phyloP scores from a whole-genome alignment of 306 rosid species.

The Cucurbita moschata region DNA sequence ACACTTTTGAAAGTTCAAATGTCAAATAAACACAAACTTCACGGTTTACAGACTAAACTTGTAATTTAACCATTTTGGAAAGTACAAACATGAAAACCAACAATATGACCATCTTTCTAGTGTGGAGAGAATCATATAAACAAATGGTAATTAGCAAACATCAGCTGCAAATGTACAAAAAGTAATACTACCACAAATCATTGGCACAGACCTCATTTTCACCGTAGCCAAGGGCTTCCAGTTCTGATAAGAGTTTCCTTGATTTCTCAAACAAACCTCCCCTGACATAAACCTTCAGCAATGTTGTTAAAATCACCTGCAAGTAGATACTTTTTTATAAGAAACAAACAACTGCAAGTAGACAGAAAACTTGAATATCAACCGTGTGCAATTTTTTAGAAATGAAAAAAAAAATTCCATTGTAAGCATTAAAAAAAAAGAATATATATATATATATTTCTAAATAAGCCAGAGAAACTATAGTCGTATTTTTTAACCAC shows the following conservation, averaged over 20 bases:
- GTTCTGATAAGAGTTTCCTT: constrained; percentile 46
- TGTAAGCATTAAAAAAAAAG: background rate
- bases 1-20: no score
- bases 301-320: constrained; percentile 84
- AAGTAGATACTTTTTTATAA: constrained; percentile 1
- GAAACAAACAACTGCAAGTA: constrained; percentile 35
- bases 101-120: background rate
- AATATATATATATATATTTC: background rate
- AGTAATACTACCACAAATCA: background rate
- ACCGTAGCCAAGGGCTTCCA: constrained; percentile 64
- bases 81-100: background rate
- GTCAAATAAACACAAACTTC: no score
- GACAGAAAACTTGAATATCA: background rate
- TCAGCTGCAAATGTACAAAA: background rate
- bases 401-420: background rate
- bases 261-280: constrained; percentile 88
- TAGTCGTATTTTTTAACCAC: background rate
- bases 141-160: background rate
- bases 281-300: constrained; percentile 79
- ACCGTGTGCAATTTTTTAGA: background rate
- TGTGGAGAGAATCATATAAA: background rate
- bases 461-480: background rate
- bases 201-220: constrained; percentile 62
- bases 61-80: background rate
- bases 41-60: background rate